Evolutionary conservation across 768 basidiomycete genomes (phyloP), one percentile per base, ranked within the genome.

Genomic region (Boletellus sp.): DNA sequence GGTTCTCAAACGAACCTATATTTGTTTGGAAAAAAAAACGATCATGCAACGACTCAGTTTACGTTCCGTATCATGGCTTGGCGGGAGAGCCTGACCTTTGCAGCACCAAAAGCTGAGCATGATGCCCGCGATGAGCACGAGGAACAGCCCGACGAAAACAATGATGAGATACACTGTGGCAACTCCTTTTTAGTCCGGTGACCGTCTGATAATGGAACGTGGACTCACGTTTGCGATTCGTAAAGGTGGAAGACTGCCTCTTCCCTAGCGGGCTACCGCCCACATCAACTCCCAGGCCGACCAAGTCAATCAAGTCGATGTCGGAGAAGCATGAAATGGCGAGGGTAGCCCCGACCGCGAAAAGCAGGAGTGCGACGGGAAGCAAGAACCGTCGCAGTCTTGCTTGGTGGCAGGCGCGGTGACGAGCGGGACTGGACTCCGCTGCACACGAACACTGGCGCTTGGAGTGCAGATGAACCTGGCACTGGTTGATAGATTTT

Each of bases 91-190:
- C 28, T 28, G 28, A 74, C 83, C 79, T 71, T 66, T 69, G 66
- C 84, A 86, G 55, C 83, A 86, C 78, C 84, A 86, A 17, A 75
- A 80, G 52, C 78, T 79, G 15, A 85, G 73, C 73, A 80, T 79
- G 44, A 86, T 63, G 0, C 54, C 83, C 1, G 78, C 71, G 9
- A 83, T 59, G 7, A 85, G 26, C 1, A 84, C 78, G 0, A 85
- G 63, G 34, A 80, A 56, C 3, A 85, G 64, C 3, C 84, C 84
- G 12, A 85, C 81, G 60, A 85, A 79, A 16, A 84, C 57, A 28
- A 85, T 68, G 32, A 85, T 81, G 24, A 85, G 72, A 57, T 84
- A 85, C 16, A 80, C 83, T 85, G 7, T 28, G 8, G 9, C 28
- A 28, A 28, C 11, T 6, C 9, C 28, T n/a, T n/a, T n/a, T n/a